These are phyloP conservation scores for Spathaspora girioi DNA, from an alignment of 805 yeast genomes.

Conservation along the genomic window DNA sequence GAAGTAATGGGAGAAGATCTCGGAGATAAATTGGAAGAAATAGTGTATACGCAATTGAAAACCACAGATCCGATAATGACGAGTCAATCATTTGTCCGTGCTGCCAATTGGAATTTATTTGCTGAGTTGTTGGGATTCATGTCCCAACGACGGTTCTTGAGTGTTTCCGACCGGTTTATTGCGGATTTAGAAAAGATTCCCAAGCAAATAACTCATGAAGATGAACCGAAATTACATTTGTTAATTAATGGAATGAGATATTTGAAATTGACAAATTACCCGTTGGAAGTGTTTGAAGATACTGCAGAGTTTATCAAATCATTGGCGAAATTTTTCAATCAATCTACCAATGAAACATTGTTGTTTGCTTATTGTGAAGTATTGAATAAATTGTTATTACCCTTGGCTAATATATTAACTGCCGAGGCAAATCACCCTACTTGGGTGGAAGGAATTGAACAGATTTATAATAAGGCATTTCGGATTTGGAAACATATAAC, in stretches of 20 bases:
- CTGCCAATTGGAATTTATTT: conserved; percentile 91
- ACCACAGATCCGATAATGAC: conserved; percentile 80
- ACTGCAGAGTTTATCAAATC: conserved; percentile 87
- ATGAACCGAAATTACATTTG: conserved; percentile 59
- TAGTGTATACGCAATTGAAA: conserved; percentile 83
- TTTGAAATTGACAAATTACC: conserved; percentile 72
- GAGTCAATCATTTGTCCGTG: conserved; percentile 61
- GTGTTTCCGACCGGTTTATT: conserved; percentile 90
- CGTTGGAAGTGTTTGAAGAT: conserved; percentile 88
- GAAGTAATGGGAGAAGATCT: conserved; percentile 73
- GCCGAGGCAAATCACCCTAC: conserved; percentile 96
- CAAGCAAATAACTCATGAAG: conserved; percentile 24
- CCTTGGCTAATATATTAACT: conserved; percentile 79
- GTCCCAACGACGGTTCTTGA: conserved; percentile 78
- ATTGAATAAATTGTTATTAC: conserved; percentile 66
- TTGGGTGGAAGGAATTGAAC: conserved; percentile 80
- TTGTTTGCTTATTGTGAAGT: conserved; percentile 83
- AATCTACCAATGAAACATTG: conserved; percentile 61
- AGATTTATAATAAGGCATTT: conserved; percentile 51
- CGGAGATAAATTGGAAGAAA: conserved; percentile 83
- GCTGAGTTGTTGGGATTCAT: conserved; percentile 87
- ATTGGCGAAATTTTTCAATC: conserved; percentile 74
- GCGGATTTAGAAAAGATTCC: conserved; percentile 89
- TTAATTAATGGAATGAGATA: conserved; percentile 91
- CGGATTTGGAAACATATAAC: conserved; percentile 38